Evolutionary conservation across 768 basidiomycete genomes (phyloP).

Genomic region (Kwoniella sp.): DNA sequence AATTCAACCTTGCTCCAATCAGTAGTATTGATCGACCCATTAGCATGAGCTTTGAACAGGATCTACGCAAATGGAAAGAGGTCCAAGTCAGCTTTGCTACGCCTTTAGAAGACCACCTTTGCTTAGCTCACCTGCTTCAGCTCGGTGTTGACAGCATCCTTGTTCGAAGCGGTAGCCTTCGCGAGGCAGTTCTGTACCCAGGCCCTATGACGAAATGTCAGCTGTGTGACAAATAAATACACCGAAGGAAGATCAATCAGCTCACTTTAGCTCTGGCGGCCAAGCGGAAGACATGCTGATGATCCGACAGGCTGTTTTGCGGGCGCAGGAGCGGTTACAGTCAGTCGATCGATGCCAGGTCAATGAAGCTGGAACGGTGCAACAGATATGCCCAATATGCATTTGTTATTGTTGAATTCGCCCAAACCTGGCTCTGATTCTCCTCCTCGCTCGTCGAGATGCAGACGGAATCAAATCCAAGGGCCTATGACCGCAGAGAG

Average conservation of each 20-base stretch:
- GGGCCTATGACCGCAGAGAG: not conserved
- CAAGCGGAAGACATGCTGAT: constrained; percentile 31
- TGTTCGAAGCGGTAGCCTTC: constrained; percentile 85
- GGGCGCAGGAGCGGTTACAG: too few relatives aligned
- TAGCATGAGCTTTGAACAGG: constrained; percentile 87
- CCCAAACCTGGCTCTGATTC: too few relatives aligned
- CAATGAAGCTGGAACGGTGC: too few relatives aligned
- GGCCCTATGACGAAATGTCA: constrained; percentile 62
- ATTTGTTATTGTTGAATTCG: not conserved
- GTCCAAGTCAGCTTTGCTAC: not conserved
- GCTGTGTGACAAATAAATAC: not conserved
- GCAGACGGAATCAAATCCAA: constrained; percentile 7
- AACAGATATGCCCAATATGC: not conserved
- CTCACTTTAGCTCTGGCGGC: constrained; percentile 41
- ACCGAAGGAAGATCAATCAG: not conserved
- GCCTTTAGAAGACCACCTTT: not conserved
- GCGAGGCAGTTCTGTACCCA: constrained; percentile 94
- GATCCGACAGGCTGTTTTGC: not conserved
- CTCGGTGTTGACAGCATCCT: constrained; percentile 85
- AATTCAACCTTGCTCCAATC: constrained; percentile 90
- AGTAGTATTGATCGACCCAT: constrained; percentile 84
- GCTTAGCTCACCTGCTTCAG: constrained; percentile 66
- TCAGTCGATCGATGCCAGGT: too few relatives aligned
- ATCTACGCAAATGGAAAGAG: constrained; percentile 60
- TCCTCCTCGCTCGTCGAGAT: not conserved